These are phyloP conservation scores for Russula sp. DNA, from an alignment of 768 basidiomycete species.

Conservation along the genomic window DNA sequence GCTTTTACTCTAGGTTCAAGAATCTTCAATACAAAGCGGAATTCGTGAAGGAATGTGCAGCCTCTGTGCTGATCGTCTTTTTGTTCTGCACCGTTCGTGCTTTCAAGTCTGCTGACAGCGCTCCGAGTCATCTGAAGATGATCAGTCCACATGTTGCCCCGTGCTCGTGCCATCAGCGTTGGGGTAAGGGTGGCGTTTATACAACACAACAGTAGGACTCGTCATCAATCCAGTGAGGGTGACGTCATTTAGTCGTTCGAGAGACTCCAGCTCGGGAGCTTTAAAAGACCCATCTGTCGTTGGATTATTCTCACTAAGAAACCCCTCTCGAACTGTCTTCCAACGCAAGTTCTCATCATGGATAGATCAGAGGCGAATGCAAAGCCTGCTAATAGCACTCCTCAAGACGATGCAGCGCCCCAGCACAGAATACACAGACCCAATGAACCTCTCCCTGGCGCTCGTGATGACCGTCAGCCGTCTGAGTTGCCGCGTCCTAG, in stretches of 20 bases:
- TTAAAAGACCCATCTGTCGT: not conserved
- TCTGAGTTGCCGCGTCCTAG: not conserved
- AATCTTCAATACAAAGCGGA: not conserved
- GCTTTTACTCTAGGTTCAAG: no score
- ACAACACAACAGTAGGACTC: not conserved
- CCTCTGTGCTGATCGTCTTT: not conserved
- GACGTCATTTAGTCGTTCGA: constrained; percentile 1
- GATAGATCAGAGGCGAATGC: not conserved
- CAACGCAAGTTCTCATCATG: constrained; percentile 1
- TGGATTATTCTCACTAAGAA: not conserved
- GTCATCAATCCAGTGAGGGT: not conserved
- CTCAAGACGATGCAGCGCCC: constrained; percentile 26
- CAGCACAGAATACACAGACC: constrained; percentile 42
- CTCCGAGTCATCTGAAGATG: not conserved
- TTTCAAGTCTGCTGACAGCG: not conserved
- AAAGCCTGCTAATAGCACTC: not conserved
- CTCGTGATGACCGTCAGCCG: constrained; percentile 27
- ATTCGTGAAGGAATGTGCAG: not conserved
- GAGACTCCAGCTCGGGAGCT: not conserved
- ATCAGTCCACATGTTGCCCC: not conserved
- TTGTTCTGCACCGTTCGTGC: not conserved
- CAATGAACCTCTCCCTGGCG: constrained; percentile 43
- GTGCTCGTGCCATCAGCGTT: not conserved
- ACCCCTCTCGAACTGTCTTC: not conserved
- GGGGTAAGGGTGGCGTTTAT: not conserved